Evolutionary conservation across 371 early-diverging fungal species (phyloP), one percentile per base, ranked within the genome.

Genomic region (Rhizomucor miehei): DNA sequence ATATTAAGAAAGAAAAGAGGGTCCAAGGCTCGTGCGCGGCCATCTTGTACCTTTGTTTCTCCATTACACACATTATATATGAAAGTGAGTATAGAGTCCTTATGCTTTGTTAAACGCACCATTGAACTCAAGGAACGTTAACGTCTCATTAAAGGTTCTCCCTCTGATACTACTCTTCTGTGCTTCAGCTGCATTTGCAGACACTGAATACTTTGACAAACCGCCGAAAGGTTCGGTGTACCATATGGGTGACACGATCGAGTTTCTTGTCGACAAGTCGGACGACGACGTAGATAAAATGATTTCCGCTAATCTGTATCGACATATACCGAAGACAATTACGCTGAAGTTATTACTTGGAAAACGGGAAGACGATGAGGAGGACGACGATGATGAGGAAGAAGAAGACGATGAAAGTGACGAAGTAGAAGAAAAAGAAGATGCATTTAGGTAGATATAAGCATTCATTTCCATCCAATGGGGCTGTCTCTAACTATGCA

Each of bases 201-300:
- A 55, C 16, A 59, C 45, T 1, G 60, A 56, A 6, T 64, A 59
- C 25, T 64, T 64, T 45, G 36, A 48, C 10, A 39, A 38, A 48
- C 64, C 64, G 4, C 43, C 19, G 0, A 38, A 51, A 11, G 45
- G 49, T 21, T 29, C 55, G 1, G 19, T 40, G 10, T 64, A 37
- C 17, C 23, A 11, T 0, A 39, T 24, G 14, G 57, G 64, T 4
- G n/a, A 40, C 17, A 21, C 23, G n/a, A 41, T 59, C 12, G 48
- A 54, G 21, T 64, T 64, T 44, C 17, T 51, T 17, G 23, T 59
- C 6, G 56, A 64, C 14, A 59, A 56, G 40, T 41, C 59, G 51
- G 39, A 45, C 1, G 48, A 64, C 21, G 64, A 59, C 10, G 48
- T 50, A 2, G 56, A 59, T 21, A 48, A 49, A 29, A 44, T 44